These are phyloP conservation scores for Solanum pimpinellifolium DNA, from an alignment of 257 asterid genomes.

Conservation along the genomic window DNA sequence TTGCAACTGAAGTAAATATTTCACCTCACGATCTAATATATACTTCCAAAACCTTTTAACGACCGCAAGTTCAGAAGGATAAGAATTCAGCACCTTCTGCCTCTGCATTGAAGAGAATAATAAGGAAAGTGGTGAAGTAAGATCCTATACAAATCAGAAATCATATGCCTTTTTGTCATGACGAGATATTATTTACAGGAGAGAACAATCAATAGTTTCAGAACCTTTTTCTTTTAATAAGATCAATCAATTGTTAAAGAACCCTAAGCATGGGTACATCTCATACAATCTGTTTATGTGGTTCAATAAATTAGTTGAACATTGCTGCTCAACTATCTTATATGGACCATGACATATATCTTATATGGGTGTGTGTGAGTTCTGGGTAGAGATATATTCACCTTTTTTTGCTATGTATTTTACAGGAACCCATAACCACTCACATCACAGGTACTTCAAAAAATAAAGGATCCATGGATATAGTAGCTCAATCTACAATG, in stretches of 20 bases:
- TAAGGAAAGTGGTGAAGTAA: not conserved
- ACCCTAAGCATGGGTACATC: not conserved
- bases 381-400: not conserved
- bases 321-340: not conserved
- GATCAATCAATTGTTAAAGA: not conserved
- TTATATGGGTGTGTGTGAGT: not conserved
- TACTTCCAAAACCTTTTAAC: conserved; percentile 93
- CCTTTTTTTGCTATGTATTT: not conserved
- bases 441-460: not conserved
- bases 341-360: not conserved
- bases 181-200: not conserved
- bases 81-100: conserved; percentile 67
- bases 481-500: not conserved
- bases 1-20: conserved; percentile 10
- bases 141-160: not conserved
- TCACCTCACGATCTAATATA: conserved; percentile 65
- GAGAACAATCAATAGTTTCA: not conserved
- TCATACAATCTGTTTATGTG: not conserved
- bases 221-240: not conserved
- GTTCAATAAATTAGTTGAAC: not conserved
- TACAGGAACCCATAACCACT: not conserved
- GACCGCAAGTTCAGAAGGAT: conserved; percentile 60
- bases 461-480: not conserved
- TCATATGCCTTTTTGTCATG: not conserved
- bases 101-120: conserved; percentile 36